Evolutionary conservation across 441 rosid species (phyloP), one percentile per base, ranked within the genome.

Genomic region (Lepidium campestre): DNA sequence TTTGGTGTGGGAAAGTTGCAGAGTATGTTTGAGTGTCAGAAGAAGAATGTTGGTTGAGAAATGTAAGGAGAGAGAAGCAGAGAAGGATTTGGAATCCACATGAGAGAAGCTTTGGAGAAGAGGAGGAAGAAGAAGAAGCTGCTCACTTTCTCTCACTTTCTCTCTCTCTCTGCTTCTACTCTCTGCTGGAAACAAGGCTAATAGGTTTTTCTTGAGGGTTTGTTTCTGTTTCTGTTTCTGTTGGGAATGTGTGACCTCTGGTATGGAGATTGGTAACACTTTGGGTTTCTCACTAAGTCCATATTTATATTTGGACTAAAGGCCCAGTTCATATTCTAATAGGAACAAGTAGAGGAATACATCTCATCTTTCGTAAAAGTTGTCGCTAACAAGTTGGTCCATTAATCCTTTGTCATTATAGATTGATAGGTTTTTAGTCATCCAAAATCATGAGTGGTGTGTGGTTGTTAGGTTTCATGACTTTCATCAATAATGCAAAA

Each of bases 41-140:
- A 45, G 62, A 27, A 19, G 72, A 65, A 59, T 71, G 75, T 65
- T 73, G 66, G 66, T 61, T 18, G 50, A 37, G 57, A 70, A 70
- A 62, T 70, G 56, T 44, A 61, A 53, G 11, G 11, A 23, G 18
- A 34, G 32, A 55, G 70, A 53, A 70, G 57, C 32, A 62, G 68
- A 44, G 62, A 27, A 19, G 22, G 68, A 53, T 59, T 59, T 31
- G 36, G 19, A 45, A 23, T 61, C 47, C 40, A 34, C 67, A 32
- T 42, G 54, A n/a, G 57, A 69, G 57, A 69, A 47, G 60, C 25
- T 59, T 19, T 55, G 44, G 2, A 46, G 45, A 8, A 60, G 46
- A 62, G 59, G 15, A 67, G 57, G 72, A 68, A 9, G 65, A 50
- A 60, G 73, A 52, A 41, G 60, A 50, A 40, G 39, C 32, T 17